Base-by-base conservation (phyloP, 768 basidiomycete species). In the Fomitopsis pulvina region DNA sequence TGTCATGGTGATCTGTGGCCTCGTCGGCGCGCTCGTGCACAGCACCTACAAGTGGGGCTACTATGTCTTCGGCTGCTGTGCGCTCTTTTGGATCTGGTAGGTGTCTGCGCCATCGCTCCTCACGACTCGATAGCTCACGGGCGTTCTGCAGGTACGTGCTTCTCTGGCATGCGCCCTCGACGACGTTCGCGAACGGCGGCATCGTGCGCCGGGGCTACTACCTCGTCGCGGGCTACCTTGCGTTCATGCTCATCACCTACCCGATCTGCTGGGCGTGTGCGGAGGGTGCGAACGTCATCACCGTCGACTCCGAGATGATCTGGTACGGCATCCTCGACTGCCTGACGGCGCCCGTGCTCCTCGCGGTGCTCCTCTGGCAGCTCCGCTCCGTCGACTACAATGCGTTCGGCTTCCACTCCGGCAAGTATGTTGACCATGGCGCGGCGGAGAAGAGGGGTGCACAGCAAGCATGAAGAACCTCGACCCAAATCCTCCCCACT, bases 261-360 rank as follows among this genome's bases (percentile, higher is more conserved):
- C 75, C 79, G 14, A 69, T 79, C 50, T 68, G 68, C 38, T 79
- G 77, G 78, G 77, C 70, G 46, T 64, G 76, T 25, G 66, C 69
- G 20, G 77, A 78, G 43, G 75, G 76, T 14, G 63, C 65, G 4
- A 71, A 75, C 59, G 66, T 61, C 28, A 79, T 79, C 55, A 56
- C 68, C 8, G 68, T 73, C 24, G 68, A 72, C 41, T 60, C 66
- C 4, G 77, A 78, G 60, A 77, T 76, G 72, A 60, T 75, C 45
- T 71, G 67, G 55, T 77, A 77, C 58, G 77, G 76, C 45, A 64
- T 77, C 43, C 65, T 71, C 38, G 69, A 71, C 39, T 38, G 69
- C 25, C 1, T 68, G 37, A 56, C 69, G 0, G 66, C 54, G 0
- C 69, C 69, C 0, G 39, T 67, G n/a, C 71, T 68, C 58, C 50